Evolutionary conservation across 1,284 basidiomycete genomes (phyloP), one percentile per base, ranked within the genome.

Genomic region (Phenoliferia sp.): DNA sequence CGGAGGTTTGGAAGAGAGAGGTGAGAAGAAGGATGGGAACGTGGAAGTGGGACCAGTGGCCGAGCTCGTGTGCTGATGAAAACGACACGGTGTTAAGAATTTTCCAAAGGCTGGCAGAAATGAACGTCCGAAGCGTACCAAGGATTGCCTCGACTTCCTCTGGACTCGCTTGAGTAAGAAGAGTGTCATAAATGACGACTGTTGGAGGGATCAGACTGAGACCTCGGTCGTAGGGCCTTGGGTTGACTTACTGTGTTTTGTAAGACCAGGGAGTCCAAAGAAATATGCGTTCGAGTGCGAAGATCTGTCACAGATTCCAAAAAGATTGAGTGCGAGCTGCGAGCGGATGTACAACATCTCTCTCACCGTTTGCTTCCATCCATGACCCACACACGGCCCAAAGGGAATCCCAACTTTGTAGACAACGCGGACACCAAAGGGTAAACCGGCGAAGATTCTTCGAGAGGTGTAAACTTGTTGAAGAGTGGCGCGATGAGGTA

Each of bases 131-230:
- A 26, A 16, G 48, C 69, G 28, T 26, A 68, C 80, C 72, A 32
- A 84, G 76, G 3, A 95, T 91, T 28, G 93, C 93, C 75, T 94
- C 92, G 29, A 96, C 90, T 79, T 94, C 90, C 34, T 90, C 89
- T 0, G 93, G 85, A 66, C 87, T 86, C 77, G 87, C 90, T 77
- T 97, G 87, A 76, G 94, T 89, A 78, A 98, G 91, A 69, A 99
- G 85, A 0, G 95, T 98, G 78, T 98, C 95, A 78, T 92, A 99
- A 75, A 99, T 90, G 77, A 98, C 94, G 75, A 99, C 94, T 63
- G 65, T 60, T 22, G 55, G 59, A 12, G 15, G 22, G 16, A 9
- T 3, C 3, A 26, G 5, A 16, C 10, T 58, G 7, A 56, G 34
- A 12, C 56, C 12, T 3, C 35, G 12, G 19, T 39, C 9, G 3